Base-by-base conservation (phyloP, 2,329 filamentous ascomycete genomes). In the Neonectria faginata region DNA sequence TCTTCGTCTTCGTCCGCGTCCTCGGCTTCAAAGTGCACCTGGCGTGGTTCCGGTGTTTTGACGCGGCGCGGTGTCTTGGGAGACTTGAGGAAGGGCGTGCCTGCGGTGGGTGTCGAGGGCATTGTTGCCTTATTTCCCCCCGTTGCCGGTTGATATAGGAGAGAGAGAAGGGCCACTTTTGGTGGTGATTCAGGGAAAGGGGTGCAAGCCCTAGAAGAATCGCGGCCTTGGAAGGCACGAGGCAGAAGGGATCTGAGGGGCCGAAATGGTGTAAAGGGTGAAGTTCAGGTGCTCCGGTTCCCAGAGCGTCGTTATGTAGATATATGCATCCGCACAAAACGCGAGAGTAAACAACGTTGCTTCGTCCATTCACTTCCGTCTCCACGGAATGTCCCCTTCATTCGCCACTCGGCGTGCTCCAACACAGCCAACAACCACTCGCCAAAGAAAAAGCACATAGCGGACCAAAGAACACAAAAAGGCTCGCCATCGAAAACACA, bases 1-100 rank as follows among this genome's bases (percentile, higher is more conserved):
- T 42, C n/a, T 3, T 18, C n/a, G 39, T 20, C n/a, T 3, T 11
- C n/a, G n/a, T 42, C 42, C 4, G 9, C n/a, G n/a, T 42, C 42
- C 5, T 64, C 62, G 20, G 65, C n/a, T 8, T 69, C 70, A 53
- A 79, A 79, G 33, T 70, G 77, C 61, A 79, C 77, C 60, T 79
- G 77, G 52, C 76, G 77, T 67, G 68, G 55, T 42, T 74, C 67
- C 25, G 71, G 67, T 10, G 72, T 70, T 53, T 74, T 76, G 29
- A 69, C 64, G 33, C 73, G 75, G 50, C 72, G 73, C 52, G 70
- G 70, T 10, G 64, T 67, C 67, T 75, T 79, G 65, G 74, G 73
- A 16, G 77, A 75, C 58, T 77, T 77, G 66, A 59, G 47, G 16
- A 70, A 67, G 33, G 60, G 60, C 54, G 66, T 57, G 57, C 67